A percentile compares a stretch with the other conserved stretches of the same genome.
phyloP scores from a whole-genome alignment of 352 stramenopile genomes.

The Saprolegnia parasitica region DNA sequence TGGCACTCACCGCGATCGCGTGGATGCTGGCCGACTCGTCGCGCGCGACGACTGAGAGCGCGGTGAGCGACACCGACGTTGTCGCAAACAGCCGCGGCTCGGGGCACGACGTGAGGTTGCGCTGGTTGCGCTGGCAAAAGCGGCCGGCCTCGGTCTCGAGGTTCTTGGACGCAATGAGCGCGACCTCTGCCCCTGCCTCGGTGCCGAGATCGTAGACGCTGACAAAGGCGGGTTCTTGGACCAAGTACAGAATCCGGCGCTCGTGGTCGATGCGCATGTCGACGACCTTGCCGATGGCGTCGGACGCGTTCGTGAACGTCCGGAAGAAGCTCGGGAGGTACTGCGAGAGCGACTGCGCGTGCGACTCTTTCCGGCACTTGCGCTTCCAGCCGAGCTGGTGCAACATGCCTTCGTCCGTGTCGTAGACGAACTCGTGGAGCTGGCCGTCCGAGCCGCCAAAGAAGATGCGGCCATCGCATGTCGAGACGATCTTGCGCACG shows the following conservation, averaged over 20 bases:
- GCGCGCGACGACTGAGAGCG: constrained; percentile 52
- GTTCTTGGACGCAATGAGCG: constrained; percentile 63
- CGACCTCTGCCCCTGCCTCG: constrained; percentile 43
- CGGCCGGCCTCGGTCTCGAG: constrained; percentile 64
- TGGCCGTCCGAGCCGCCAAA: constrained; percentile 94
- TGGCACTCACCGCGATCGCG: constrained; percentile 88
- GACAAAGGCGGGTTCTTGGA: constrained; percentile 78
- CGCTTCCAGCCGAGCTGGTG: constrained; percentile 45
- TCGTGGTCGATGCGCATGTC: constrained; percentile 86
- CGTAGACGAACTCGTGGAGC: constrained; percentile 91
- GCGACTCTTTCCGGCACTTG: constrained; percentile 89
- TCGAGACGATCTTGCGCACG: constrained; percentile 86
- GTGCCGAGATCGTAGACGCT: constrained; percentile 68
- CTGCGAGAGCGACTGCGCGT: constrained; percentile 81
- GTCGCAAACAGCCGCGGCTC: constrained; percentile 78
- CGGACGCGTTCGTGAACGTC: constrained; percentile 60
- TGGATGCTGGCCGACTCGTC: constrained; percentile 83
- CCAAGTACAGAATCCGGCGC: constrained; percentile 87
- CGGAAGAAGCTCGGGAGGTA: constrained; percentile 74
- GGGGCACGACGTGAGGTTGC: constrained; percentile 73
- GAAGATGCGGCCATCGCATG: constrained; percentile 89
- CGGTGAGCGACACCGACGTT: constrained; percentile 57
- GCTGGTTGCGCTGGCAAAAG: constrained; percentile 77
- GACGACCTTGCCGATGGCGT: constrained; percentile 75
- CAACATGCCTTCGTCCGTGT: constrained; percentile 39